phyloP scores from a whole-genome alignment of 2,329 filamentous ascomycete genomes.

The Exophiala spinifera region DNA sequence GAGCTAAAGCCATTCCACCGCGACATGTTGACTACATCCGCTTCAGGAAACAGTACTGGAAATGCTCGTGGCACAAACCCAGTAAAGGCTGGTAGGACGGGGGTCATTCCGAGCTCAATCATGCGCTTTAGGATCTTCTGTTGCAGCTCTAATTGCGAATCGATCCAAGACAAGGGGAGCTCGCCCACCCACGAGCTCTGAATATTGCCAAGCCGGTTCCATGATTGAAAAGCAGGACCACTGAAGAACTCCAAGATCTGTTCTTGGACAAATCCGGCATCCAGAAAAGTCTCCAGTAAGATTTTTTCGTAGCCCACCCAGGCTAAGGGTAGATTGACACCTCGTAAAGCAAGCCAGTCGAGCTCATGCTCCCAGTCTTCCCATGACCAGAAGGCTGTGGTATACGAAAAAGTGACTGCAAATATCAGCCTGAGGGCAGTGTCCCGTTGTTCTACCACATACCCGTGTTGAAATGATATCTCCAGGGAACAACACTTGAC shows the following conservation, averaged over 20 bases:
- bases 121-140: slow-evolving; percentile 50
- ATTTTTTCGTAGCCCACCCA: slow-evolving; percentile 54
- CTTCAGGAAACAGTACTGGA: slow-evolving; percentile 42
- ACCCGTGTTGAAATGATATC: slow-evolving; percentile 51
- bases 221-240: slow-evolving; percentile 52
- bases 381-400: slow-evolving; percentile 52
- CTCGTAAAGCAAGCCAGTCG: slow-evolving; percentile 53
- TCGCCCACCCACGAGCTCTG: slow-evolving; percentile 50
- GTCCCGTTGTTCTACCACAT: slow-evolving; percentile 14
- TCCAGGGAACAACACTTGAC: slow-evolving; percentile 42
- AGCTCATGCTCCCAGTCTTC: slow-evolving; percentile 53
- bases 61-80: slow-evolving; percentile 49
- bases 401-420: slow-evolving; percentile 53
- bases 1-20: slow-evolving; percentile 44
- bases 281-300: slow-evolving; percentile 48
- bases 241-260: slow-evolving; percentile 49
- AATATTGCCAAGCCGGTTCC: slow-evolving; percentile 56
- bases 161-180: slow-evolving; percentile 47
- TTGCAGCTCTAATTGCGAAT: slow-evolving; percentile 48
- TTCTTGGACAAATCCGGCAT: slow-evolving; percentile 43
- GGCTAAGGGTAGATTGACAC: slow-evolving; percentile 51
- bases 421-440: not conserved
- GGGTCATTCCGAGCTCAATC: slow-evolving; percentile 54
- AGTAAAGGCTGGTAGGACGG: slow-evolving; percentile 51
- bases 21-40: slow-evolving; percentile 44